Percentiles rank a stretch among this genome's conserved stretches.
Evolutionary conservation across 208 protist species (phyloP).

Genomic region (Crithidia bombi): DNA sequence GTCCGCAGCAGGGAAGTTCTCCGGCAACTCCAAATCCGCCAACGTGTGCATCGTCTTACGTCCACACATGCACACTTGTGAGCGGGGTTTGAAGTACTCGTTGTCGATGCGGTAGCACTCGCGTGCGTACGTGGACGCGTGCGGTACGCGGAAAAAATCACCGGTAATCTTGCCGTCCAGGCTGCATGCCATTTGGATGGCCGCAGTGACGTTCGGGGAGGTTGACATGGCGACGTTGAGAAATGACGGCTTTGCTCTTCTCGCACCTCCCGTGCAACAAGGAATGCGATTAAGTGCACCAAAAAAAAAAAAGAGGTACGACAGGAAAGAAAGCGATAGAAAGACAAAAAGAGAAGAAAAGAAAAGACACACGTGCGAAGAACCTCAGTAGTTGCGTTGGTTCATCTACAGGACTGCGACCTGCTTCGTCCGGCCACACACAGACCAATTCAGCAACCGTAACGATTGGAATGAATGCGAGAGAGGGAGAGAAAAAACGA

Average conservation of each 20-base stretch:
- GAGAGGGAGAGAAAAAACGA: no score
- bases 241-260: background rate
- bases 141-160: background rate
- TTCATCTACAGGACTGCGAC: no score
- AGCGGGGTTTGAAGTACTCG: slow-evolving; percentile 10
- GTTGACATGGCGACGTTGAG: background rate
- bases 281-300: background rate
- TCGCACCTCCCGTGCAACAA: background rate
- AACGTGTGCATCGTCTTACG: slow-evolving; percentile 20
- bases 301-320: background rate
- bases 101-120: slow-evolving; percentile 24
- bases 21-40: background rate
- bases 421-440: no score
- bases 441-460: no score
- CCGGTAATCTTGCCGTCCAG: slow-evolving; percentile 20
- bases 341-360: no score
- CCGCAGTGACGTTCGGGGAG: background rate
- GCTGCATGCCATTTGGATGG: slow-evolving; percentile 5
- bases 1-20: slow-evolving; percentile 13
- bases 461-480: no score
- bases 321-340: no score
- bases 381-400: no score
- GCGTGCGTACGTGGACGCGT: background rate
- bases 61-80: slow-evolving; percentile 17
- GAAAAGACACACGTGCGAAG: no score